Evolutionary conservation across 768 basidiomycete genomes (phyloP), one percentile per base, ranked within the genome.

Genomic region (Hygrophorus russula): DNA sequence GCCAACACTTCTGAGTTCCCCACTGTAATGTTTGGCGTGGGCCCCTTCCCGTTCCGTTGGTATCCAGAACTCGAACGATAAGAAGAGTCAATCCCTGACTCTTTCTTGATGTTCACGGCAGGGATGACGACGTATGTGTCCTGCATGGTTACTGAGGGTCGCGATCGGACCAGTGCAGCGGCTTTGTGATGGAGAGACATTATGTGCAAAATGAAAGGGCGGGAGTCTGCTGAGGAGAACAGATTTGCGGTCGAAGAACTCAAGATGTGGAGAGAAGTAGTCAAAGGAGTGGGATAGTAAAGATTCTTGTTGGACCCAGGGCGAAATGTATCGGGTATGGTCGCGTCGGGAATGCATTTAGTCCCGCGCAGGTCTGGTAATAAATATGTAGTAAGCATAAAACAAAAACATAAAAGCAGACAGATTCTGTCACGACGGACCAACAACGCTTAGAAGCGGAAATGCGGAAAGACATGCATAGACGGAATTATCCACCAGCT

Each of bases 401-500:
- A 51, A 42, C 30, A 19, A 39, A 7, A n/a, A n/a, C n/a, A n/a
- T n/a, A n/a, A n/a, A 43, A 29, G 41, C 15, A 30, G 19, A 34
- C 36, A 31, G 32, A 17, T 29, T 20, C 19, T 28, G 27, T 40
- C 18, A 33, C 40, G 40, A 70, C 73, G 24, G 41, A 80, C 81
- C 82, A 49, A 85, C 49, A 14, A 73, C 72, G 19, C 71, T 71
- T 19, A 85, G 71, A 29, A 83, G 65, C 14, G 74, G 73, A 46
- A 85, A 79, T 15, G 55, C 59, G 35, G 46, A 30, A 0, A 85
- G 60, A 27, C 60, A 49, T 2, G 57, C 44, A 45, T 73, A 65
- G 2, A 70, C 66, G 1, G 60, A 50, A 50, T 74, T 55, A 14
- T 68, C 64, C 46, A 85, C 61, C 15, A 62, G 59, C 20, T 51